Conservation (phyloP, 495 filamentous ascomycete genomes). For the Penicillium flavigenum region DNA sequence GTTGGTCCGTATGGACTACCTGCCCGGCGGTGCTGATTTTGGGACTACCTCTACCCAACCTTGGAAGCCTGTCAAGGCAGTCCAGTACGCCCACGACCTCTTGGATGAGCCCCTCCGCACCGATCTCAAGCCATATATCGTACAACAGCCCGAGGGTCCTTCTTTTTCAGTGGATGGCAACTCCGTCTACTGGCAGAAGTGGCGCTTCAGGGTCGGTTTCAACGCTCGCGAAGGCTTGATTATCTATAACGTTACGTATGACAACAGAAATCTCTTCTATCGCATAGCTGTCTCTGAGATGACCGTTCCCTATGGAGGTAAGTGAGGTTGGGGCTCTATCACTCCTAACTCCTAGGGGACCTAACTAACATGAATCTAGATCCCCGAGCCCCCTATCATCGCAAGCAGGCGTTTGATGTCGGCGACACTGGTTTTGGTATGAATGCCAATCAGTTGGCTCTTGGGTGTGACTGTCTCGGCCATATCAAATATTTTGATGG, state of each 20-base stretch:
- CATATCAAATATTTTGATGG: constrained; percentile 65
- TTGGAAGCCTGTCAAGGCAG: constrained; percentile 56
- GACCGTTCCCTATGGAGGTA: constrained; percentile 60
- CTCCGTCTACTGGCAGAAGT: constrained; percentile 64
- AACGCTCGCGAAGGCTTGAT: constrained; percentile 64
- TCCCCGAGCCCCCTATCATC: constrained; percentile 64
- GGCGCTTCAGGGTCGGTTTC: constrained; percentile 65
- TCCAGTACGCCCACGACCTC: constrained; percentile 46
- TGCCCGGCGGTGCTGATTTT: constrained; percentile 41
- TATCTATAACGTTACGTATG: constrained; percentile 65
- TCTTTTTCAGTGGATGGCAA: constrained; percentile 60
- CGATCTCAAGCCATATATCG: constrained; percentile 73
- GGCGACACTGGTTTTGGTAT: constrained; percentile 66
- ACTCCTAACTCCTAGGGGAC: not conserved
- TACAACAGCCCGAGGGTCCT: constrained; percentile 74
- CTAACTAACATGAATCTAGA: constrained; percentile 45
- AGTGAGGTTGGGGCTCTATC: not conserved
- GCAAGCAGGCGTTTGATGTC: constrained; percentile 69
- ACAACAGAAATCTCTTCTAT: constrained; percentile 66
- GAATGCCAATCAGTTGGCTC: constrained; percentile 64
- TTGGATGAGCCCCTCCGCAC: constrained; percentile 42
- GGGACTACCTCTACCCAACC: constrained; percentile 35
- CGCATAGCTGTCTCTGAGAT: constrained; percentile 71
- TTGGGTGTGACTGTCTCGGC: constrained; percentile 69
- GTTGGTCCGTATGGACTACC: constrained; percentile 56